These are phyloP conservation scores for Aspergillus ostianus DNA, from an alignment of 495 filamentous ascomycete species.

Conservation along the genomic window DNA sequence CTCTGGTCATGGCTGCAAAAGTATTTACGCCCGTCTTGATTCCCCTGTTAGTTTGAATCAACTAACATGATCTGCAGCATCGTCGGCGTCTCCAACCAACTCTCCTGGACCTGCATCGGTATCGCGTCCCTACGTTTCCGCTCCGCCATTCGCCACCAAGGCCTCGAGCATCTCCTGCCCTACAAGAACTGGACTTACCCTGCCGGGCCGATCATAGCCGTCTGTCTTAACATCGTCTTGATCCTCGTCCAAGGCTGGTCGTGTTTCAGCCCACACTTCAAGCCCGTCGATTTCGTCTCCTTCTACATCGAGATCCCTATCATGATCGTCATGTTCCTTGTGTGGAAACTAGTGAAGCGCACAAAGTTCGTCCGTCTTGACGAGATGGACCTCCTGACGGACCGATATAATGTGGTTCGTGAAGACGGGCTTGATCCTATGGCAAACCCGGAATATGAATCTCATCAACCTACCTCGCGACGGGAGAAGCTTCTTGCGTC, in stretches of 20 bases:
- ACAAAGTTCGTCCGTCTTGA: conserved; percentile 36
- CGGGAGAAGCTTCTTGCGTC: conserved; percentile 2
- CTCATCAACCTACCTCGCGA: background rate
- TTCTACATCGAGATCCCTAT: conserved; percentile 51
- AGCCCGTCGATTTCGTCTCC: conserved; percentile 50
- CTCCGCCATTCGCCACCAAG: conserved; percentile 49
- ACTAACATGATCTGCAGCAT: conserved; percentile 33
- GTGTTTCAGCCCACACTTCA: conserved; percentile 53
- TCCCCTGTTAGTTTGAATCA: background rate
- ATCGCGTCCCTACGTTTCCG: conserved; percentile 61
- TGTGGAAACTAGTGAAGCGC: conserved; percentile 50
- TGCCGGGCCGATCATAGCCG: conserved; percentile 49
- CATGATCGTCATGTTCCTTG: conserved; percentile 50
- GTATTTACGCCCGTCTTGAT: conserved; percentile 22
- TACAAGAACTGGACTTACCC: conserved; percentile 65
- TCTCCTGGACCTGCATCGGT: conserved; percentile 60
- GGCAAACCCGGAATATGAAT: background rate
- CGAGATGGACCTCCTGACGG: conserved; percentile 53
- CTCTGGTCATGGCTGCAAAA: conserved; percentile 59
- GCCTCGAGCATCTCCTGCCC: conserved; percentile 56
- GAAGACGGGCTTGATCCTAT: conserved; percentile 8
- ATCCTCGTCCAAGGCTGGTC: conserved; percentile 62
- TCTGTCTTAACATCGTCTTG: conserved; percentile 53
- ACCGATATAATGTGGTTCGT: conserved; percentile 42
- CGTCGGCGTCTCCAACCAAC: conserved; percentile 62